Evolutionary conservation across 192 early-diverging fungal genomes (phyloP), one percentile per base, ranked within the genome.

Genomic region (Chytriomyces confervae): DNA sequence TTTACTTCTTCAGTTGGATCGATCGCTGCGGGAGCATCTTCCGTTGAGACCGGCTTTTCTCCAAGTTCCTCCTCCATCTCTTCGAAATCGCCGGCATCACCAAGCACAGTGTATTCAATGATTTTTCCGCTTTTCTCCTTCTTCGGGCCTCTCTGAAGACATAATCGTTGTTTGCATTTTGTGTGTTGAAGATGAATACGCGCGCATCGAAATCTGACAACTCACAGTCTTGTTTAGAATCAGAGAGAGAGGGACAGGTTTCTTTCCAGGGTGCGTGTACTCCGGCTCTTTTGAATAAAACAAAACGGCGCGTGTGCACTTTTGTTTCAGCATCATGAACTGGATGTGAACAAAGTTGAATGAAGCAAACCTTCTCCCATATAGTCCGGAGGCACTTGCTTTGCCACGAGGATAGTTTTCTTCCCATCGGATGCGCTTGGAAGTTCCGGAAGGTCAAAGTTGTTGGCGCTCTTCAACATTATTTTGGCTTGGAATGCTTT

Each of bases 91-190:
- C 79, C 74, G 7, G 75, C 78, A 66, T 82, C 80, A 13, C 84
- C 83, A 6, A 86, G 77, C 5, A 86, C 29, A 2, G 85, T 81
- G 53, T 86, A 79, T 7, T 46, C 77, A 8, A 84, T 63, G 2
- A 81, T 16, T 45, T 68, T 68, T 11, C 83, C 85, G 24, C 72
- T 60, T 48, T 57, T 46, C 7, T 67, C 62, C n/a, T 75, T 62
- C 27, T 50, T 62, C 2, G 69, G 63, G 6, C 69, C 76, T 75
- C 53, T 78, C 77, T 77, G 57, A 50, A 76, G 7, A 27, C 36
- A 69, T 47, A 10, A 46, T 16, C 11, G n/a, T 27, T 60, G 9
- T 16, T 24, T 27, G n/a, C 27, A 69, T 20, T n/a, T 20, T 20
- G 36, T 16, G 50, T 62, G 57, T 57, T n/a, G n/a, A 23, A 64